phyloP scores from a whole-genome alignment of 257 asterid genomes.

The Solanum acaule region DNA sequence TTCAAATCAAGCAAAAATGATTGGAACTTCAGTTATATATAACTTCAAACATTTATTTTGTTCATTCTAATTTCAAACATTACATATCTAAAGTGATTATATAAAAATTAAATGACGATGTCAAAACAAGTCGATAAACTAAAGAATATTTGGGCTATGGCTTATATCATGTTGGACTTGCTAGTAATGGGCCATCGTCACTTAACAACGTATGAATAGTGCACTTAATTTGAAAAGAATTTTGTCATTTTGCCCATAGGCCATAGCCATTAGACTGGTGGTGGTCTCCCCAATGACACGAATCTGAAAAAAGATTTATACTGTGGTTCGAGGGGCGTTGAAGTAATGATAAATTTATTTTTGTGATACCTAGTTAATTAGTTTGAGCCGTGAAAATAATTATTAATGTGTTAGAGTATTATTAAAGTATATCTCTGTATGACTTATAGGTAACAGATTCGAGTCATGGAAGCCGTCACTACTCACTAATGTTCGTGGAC shows the following conservation, averaged over 20 bases:
- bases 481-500: no score
- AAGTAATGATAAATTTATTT: neutral
- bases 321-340: accelerated
- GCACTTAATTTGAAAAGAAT: neutral
- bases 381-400: neutral
- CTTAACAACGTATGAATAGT: neutral
- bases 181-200: neutral
- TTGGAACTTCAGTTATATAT: accelerated
- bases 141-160: neutral
- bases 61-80: no score
- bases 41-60: neutral
- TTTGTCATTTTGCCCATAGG: neutral
- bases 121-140: neutral
- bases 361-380: neutral
- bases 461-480: neutral
- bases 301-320: neutral
- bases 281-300: neutral
- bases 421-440: accelerated
- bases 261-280: neutral
- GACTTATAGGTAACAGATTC: accelerated
- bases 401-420: accelerated
- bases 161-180: neutral
- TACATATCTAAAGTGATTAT: no score
- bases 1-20: no score
- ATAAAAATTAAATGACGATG: neutral